Evolutionary conservation across 2,329 filamentous ascomycete genomes (phyloP).

Genomic region (Karstenula rhodostoma): DNA sequence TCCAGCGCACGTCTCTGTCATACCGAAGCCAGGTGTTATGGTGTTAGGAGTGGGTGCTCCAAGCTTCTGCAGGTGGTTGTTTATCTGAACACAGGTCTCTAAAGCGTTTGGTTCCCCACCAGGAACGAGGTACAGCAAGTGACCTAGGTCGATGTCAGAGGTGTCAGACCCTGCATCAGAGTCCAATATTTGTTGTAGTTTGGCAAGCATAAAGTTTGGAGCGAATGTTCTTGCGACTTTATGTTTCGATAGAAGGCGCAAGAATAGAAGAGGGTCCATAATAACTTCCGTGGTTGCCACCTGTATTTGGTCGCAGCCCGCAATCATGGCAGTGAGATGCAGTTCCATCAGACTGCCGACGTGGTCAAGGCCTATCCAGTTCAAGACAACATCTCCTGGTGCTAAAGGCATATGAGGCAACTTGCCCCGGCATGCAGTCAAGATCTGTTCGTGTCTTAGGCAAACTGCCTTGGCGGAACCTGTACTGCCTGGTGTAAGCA

Average conservation of each 20-base stretch:
- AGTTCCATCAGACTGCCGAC: slow-evolving; percentile 62
- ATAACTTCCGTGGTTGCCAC: slow-evolving; percentile 53
- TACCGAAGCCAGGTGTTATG: slow-evolving; percentile 56
- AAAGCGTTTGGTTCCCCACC: slow-evolving; percentile 59
- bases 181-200: slow-evolving; percentile 17
- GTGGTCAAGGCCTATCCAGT: slow-evolving; percentile 63
- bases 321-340: slow-evolving; percentile 59
- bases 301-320: slow-evolving; percentile 57
- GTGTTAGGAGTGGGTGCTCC: slow-evolving; percentile 43
- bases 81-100: slow-evolving; percentile 40
- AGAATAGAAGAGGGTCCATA: slow-evolving; percentile 50
- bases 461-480: slow-evolving; percentile 61
- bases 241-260: slow-evolving; percentile 52
- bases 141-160: slow-evolving; percentile 36
- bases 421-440: slow-evolving; percentile 55
- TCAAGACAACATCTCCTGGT: slow-evolving; percentile 41
- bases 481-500: slow-evolving; percentile 64
- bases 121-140: slow-evolving; percentile 47
- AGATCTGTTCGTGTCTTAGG: slow-evolving; percentile 55
- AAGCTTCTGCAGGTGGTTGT: slow-evolving; percentile 39
- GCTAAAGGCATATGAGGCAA: background rate
- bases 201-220: slow-evolving; percentile 53
- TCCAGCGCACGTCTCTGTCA: slow-evolving; percentile 64
- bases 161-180: background rate
- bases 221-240: slow-evolving; percentile 56